Base-by-base conservation (phyloP, 441 rosid genomes). In the Populus hybrid region DNA sequence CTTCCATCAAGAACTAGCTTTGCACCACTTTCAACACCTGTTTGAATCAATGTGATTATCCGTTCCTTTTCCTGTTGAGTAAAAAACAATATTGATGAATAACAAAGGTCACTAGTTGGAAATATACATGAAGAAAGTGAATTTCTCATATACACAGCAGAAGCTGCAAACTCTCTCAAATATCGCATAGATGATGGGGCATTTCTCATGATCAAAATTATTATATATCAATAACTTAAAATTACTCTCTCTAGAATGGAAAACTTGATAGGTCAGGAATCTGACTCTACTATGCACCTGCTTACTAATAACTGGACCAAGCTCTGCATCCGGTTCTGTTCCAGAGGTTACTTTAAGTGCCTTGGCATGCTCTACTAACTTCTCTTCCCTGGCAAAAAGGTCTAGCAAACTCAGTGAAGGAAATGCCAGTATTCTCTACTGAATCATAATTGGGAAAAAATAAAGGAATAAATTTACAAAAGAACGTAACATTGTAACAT, bases 291-390 rank as follows among this genome's bases (percentile, higher is more conserved):
- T 20, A 69, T 21, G 38, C 77, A 93, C 97, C 93, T 93, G 91
- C 77, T 88, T 90, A 82, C 93, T 90, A 79, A 93, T 93, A 20
- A 94, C 94, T 68, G 98, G 98, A 79, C 98, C 97, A 11, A 94
- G 89, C 81, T 94, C 98, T 65, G 97, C 88, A 82, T 88, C 93
- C 50, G 91, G 91, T 78, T 89, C 97, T 53, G 83, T 85, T 72
- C 99, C 99, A 74, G 92, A 87, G 79, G 85, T 91, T 82, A 94
- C 97, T 84, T 93, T 93, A 61, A 94, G 92, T 81, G 87, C 84
- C 82, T 90, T 89, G 0, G 97, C 99, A 82, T 75, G 83, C 84
- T 89, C 92, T 21, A 87, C 83, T n/a, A 93, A 86, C 86, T 93
- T 84, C n/a, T 89, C 87, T 86, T 88, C 97, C 99, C 98, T 91